Evolutionary conservation across 2,329 filamentous ascomycete species (phyloP), one percentile per base, ranked within the genome.

Genomic region (Truncatella angustata): DNA sequence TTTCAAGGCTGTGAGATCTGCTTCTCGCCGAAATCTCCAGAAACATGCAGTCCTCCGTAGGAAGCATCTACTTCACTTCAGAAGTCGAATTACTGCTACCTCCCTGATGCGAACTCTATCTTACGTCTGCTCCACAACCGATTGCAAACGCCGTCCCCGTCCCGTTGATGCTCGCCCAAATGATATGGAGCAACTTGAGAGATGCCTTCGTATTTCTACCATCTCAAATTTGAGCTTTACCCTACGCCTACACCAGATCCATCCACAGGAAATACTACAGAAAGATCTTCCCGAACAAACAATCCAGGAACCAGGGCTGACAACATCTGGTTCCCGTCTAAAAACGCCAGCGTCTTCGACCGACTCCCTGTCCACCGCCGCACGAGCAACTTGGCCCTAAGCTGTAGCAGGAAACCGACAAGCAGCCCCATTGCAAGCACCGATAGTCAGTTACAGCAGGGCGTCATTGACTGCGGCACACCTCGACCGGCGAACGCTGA

Each of bases 221-320:
- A 87, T 60, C 63, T 87, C n/a, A 85, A 81, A 59, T 78, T 87
- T 61, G 84, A 87, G 70, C 74, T 87, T 37, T 87, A 86, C 65
- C 68, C 74, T 39, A 75, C 70, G 55, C 66, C 74, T 43, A 66
- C 71, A 47, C 73, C 74, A 4, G 63, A 60, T 20, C 40, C 49
- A 6, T 26, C 39, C 18, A 36, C 21, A 57, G 43, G n/a, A n/a
- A 16, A 26, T 30, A 16, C 21, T 3, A 26, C 34, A 11, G 42
- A 34, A 12, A 30, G 6, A 10, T 42, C 55, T 39, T 46, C 49
- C 35, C 50, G 46, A 16, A 4, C 40, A 20, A 55, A 52, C 36
- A 51, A 48, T 18, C 3, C 42, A 23, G 55, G 54, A 30, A 46
- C 46, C 51, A 12, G 47, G 43, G 16, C 53, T 52, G 23, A 54